Conservation (phyloP, 2,329 filamentous ascomycete species). For the Thielaviopsis cerberus region DNA sequence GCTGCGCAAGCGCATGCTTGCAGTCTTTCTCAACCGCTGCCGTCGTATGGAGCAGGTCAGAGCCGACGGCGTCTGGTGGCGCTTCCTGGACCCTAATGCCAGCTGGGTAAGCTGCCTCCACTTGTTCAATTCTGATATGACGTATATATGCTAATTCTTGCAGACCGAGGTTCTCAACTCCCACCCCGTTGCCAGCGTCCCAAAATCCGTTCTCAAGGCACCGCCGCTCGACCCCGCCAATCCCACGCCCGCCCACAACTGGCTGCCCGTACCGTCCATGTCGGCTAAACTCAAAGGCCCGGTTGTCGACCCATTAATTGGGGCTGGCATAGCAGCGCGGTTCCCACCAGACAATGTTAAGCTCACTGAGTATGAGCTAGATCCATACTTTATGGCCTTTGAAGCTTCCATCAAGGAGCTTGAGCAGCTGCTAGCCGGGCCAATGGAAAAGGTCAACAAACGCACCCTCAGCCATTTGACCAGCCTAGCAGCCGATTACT, state of each 20-base stretch:
- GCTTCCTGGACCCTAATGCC: constrained; percentile 90
- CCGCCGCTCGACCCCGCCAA: constrained; percentile 94
- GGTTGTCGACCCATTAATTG: constrained; percentile 17
- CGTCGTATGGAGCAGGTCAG: constrained; percentile 79
- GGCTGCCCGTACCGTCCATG: constrained; percentile 64
- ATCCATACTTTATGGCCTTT: constrained; percentile 89
- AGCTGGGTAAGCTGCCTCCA: constrained; percentile 57
- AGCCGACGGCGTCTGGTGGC: constrained; percentile 91
- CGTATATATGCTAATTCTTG: constrained; percentile 15
- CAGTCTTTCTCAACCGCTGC: constrained; percentile 87
- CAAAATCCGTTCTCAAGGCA: constrained; percentile 83
- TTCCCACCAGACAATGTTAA: constrained; percentile 66
- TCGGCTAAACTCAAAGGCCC: constrained; percentile 56
- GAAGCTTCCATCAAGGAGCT: constrained; percentile 83
- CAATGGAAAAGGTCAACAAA: constrained; percentile 92
- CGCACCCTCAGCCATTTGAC: constrained; percentile 73
- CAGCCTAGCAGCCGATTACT: constrained; percentile 67
- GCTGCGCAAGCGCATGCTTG: constrained; percentile 86
- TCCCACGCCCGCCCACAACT: constrained; percentile 68
- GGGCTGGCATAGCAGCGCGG: constrained; percentile 25
- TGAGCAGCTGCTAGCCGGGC: constrained; percentile 70
- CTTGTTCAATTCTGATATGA: neutral
- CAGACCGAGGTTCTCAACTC: constrained; percentile 90
- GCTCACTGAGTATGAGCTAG: constrained; percentile 73
- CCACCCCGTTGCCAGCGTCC: constrained; percentile 74